Conservation (phyloP, 176 grass and related monocot genomes). For the Juncus effusus region DNA sequence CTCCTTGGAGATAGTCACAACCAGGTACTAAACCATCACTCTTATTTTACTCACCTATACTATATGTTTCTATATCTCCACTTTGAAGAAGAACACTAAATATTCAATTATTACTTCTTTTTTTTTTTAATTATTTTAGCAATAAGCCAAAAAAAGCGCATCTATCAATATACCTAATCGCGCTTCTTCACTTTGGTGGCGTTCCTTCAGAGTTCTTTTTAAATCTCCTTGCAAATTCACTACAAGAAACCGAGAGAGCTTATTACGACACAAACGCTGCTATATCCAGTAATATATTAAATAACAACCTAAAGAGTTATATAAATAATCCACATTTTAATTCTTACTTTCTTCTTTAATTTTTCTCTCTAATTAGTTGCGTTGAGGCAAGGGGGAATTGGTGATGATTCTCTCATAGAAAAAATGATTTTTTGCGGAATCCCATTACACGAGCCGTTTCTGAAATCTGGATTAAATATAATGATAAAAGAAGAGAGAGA, state of each 20-base stretch:
- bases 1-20: conserved; percentile 38
- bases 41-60: too few species aligned
- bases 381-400: conserved; percentile 35
- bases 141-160: conserved; percentile 34
- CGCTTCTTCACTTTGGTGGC: conserved; percentile 37
- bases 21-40: conserved; percentile 24
- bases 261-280: conserved; percentile 5
- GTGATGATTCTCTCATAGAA: conserved; percentile 23
- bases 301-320: too few species aligned
- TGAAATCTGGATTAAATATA: conserved; percentile 25
- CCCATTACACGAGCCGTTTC: conserved; percentile 36
- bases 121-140: conserved; percentile 17
- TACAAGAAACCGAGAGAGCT: conserved; percentile 2
- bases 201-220: conserved; percentile 47
- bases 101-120: neutral
- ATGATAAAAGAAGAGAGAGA: conserved; percentile 38
- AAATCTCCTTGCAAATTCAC: conserved; percentile 31
- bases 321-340: too few species aligned
- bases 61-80: too few species aligned
- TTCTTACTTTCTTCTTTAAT: too few species aligned
- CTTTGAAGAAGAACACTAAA: too few species aligned
- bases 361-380: neutral
- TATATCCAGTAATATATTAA: neutral
- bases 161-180: conserved; percentile 40
- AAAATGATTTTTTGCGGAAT: conserved; percentile 42